Conservation (phyloP, 78 protist genomes). For the Dictyostelium purpureum region DNA sequence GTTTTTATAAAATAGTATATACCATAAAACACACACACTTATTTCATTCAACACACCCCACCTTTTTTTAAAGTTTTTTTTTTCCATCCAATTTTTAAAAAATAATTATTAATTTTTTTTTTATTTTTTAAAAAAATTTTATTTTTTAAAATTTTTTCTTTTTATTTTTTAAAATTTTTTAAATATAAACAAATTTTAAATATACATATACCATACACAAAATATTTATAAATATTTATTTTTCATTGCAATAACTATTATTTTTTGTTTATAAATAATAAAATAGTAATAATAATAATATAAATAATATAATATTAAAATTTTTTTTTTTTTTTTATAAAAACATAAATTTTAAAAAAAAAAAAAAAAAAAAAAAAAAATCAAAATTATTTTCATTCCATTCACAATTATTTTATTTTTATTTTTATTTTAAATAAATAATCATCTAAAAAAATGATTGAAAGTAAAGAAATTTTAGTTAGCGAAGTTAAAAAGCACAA, state of each 20-base stretch:
- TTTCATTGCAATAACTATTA: too few relatives aligned
- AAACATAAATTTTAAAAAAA: not conserved
- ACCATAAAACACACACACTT: too few relatives aligned
- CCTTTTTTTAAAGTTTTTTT: too few relatives aligned
- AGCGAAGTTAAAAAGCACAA: slow-evolving; percentile 38
- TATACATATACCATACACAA: too few relatives aligned
- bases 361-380: not conserved
- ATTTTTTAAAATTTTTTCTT: not conserved
- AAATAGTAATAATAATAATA: not conserved
- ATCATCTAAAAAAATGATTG: not conserved
- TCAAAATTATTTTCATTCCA: not conserved
- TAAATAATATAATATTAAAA: not conserved
- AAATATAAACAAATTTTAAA: too few relatives aligned
- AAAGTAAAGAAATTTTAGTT: not conserved
- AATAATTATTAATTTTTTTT: too few relatives aligned
- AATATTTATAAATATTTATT: too few relatives aligned
- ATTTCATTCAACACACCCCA: too few relatives aligned
- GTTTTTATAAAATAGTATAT: too few relatives aligned
- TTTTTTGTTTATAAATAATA: too few relatives aligned
- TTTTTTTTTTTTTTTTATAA: not conserved
- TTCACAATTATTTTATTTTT: not conserved
- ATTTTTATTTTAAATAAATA: not conserved
- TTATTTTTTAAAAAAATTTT: not conserved
- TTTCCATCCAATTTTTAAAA: too few relatives aligned
- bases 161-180: not conserved